These are phyloP conservation scores for Trichophyton verrucosum DNA, from an alignment of 2,329 filamentous ascomycete genomes.

Conservation along the genomic window DNA sequence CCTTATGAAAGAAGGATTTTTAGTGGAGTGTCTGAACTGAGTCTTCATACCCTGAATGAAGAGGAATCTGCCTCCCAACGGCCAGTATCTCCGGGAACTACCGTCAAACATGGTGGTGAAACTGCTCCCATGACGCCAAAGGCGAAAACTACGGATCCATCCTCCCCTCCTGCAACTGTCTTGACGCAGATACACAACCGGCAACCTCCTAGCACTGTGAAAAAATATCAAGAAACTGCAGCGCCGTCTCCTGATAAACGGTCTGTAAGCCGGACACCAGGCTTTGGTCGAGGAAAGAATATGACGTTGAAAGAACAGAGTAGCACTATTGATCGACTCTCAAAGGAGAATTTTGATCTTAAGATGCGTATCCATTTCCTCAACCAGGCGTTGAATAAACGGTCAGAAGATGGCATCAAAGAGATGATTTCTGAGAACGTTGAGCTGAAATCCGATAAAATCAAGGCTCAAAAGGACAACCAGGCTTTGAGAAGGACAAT, in stretches of 20 bases:
- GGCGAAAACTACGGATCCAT: constrained; percentile 41
- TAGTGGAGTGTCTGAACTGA: constrained; percentile 33
- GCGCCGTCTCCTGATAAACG: constrained; percentile 48
- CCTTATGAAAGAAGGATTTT: constrained; percentile 32
- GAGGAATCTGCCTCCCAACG: constrained; percentile 36
- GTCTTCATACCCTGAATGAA: constrained; percentile 47
- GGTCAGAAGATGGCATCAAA: constrained; percentile 91
- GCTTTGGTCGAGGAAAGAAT: constrained; percentile 45
- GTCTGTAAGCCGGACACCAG: constrained; percentile 36
- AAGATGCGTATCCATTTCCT: constrained; percentile 97
- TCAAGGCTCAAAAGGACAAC: constrained; percentile 82
- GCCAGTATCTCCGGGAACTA: constrained; percentile 28
- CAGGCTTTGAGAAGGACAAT: constrained; percentile 68
- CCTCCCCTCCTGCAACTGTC: constrained; percentile 71
- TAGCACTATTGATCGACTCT: constrained; percentile 87
- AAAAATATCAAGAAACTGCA: constrained; percentile 62
- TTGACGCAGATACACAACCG: constrained; percentile 80
- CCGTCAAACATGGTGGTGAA: constrained; percentile 26
- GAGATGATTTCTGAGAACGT: constrained; percentile 98
- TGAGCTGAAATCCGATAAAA: constrained; percentile 79
- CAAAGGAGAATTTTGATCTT: constrained; percentile 95
- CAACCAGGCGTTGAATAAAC: constrained; percentile 80
- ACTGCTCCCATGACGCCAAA: constrained; percentile 58
- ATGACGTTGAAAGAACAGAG: constrained; percentile 95
- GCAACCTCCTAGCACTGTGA: constrained; percentile 76